Conservation (phyloP, 2,329 filamentous ascomycete species). For the Bipolaris sorokiniana region DNA sequence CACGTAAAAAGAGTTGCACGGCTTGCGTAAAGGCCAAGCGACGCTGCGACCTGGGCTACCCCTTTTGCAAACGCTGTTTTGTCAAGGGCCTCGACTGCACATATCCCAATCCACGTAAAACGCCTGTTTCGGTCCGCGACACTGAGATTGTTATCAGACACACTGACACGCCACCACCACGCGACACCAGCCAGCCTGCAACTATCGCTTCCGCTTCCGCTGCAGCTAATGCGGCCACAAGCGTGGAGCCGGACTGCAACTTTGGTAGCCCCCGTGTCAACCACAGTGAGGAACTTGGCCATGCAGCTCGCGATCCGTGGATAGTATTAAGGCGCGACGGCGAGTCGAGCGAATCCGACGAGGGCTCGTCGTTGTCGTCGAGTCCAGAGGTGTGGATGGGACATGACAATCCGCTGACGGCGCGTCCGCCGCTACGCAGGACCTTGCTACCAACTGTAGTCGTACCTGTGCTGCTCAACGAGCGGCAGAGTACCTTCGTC, state of each 20-base stretch:
- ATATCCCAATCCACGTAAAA: conserved; percentile 30
- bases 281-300: not conserved
- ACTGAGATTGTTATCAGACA: conserved; percentile 37
- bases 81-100: conserved; percentile 36
- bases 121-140: conserved; percentile 21
- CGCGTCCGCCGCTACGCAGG: not conserved
- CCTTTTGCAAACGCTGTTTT: conserved; percentile 38
- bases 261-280: not conserved
- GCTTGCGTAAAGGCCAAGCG: conserved; percentile 40
- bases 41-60: conserved; percentile 40
- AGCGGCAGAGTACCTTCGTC: not conserved
- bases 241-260: not conserved
- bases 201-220: not conserved
- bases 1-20: conserved; percentile 40
- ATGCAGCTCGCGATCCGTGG: not conserved
- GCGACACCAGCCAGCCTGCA: conserved; percentile 20
- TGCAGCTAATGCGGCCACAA: not conserved
- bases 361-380: not conserved
- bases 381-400: not conserved
- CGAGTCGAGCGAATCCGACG: not conserved
- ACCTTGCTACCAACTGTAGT: conserved; percentile 14
- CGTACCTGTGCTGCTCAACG: not conserved
- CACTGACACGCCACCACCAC: conserved; percentile 9
- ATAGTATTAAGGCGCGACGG: not conserved
- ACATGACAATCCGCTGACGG: not conserved